Base-by-base conservation (phyloP, 2,329 filamentous ascomycete species). In the Mariannaea sp. region DNA sequence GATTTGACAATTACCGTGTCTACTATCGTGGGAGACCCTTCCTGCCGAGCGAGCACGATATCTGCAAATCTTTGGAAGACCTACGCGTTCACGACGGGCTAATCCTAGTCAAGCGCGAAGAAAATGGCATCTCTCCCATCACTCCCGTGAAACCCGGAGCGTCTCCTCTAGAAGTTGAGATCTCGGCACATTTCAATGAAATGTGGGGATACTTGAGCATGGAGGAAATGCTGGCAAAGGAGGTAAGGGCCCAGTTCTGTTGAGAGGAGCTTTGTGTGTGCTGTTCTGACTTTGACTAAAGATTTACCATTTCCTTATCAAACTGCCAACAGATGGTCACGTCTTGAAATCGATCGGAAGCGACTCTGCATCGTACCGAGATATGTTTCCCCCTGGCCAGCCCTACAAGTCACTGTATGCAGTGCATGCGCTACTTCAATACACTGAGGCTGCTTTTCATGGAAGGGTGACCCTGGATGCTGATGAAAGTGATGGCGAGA, bases 151-250 rank as follows among this genome's bases (percentile, higher is more conserved):
- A 76, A 56, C 79, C 72, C 45, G 83, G 75, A 43, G 81, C 76
- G 40, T 85, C 76, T 57, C 80, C 75, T 29, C 80, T 97, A 3
- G 91, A 97, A 67, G 80, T 83, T 10, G 89, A 93, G 63, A 86
- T 97, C 17, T 76, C 94, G 61, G 81, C 85, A 52, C 89, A 95
- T 70, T 96, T 96, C 65, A 82, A 90, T 48, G 86, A 93, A 56
- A 74, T 99, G 19, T 96, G 94, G 80, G 82, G 84, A 36, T 88
- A 93, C 65, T 78, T 97, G 48, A 84, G 85, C 58, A 82, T 92
- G 73, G 82, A 89, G 38, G 86, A 92, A 53, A 78, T 75, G 43
- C 75, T 91, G 35, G 85, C 89, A 6, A 77, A 81, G 65, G 85
- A 89, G 76, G 86, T 88, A 76, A 61, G 72, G 5, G 8, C 8